Percentiles rank a stretch among this genome's conserved stretches.
Conservation (phyloP, 23 red algal genomes). For the Agarophyton chilense region DNA sequence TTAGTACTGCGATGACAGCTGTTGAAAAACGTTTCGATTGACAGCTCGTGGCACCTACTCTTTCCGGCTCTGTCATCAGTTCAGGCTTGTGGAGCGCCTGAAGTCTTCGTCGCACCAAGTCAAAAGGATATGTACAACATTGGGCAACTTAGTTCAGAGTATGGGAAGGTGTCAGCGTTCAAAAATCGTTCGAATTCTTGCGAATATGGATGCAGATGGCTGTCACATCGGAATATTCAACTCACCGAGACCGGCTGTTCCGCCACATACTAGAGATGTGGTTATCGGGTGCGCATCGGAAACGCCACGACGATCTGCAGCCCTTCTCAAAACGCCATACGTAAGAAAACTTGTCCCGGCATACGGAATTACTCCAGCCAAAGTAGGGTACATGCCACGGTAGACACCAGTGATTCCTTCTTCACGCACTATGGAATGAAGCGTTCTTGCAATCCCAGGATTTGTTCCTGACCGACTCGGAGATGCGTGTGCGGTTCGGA, state of each 20-base stretch:
- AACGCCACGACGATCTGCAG: slow-evolving; percentile 28
- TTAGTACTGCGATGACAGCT: background rate
- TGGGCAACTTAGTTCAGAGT: slow-evolving; percentile 66
- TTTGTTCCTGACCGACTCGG: background rate
- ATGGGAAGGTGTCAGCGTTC: background rate
- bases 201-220: background rate
- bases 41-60: slow-evolving; percentile 10
- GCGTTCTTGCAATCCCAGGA: slow-evolving; percentile 39
- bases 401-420: slow-evolving; percentile 77
- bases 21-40: background rate
- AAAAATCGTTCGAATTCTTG: background rate
- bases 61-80: slow-evolving; percentile 57
- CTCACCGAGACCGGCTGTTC: slow-evolving; percentile 72
- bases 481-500: slow-evolving; percentile 24
- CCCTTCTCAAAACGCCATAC: slow-evolving; percentile 73
- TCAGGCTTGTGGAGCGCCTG: slow-evolving; percentile 78
- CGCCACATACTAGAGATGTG: slow-evolving; percentile 81
- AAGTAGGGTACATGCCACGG: slow-evolving; percentile 84
- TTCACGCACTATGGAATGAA: slow-evolving; percentile 38
- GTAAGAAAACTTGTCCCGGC: slow-evolving; percentile 90
- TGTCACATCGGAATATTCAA: background rate
- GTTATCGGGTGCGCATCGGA: slow-evolving; percentile 49
- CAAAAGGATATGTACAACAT: slow-evolving; percentile 86
- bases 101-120: slow-evolving; percentile 80
- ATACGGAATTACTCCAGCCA: slow-evolving; percentile 94